These are phyloP conservation scores for Apiotrichum siamense DNA, from an alignment of 1,284 basidiomycete genomes.

Conservation along the genomic window DNA sequence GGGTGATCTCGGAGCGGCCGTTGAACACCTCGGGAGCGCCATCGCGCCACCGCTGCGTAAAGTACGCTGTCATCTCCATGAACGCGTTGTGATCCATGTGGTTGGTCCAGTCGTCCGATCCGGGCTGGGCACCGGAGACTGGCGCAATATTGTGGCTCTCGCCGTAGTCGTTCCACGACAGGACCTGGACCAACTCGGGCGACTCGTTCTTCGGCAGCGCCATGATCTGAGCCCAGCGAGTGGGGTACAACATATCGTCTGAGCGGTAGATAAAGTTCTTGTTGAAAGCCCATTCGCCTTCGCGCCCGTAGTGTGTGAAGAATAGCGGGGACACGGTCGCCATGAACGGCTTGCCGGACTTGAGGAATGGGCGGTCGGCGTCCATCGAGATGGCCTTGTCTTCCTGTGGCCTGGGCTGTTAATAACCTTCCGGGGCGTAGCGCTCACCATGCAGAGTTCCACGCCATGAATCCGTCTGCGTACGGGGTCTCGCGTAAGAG, in stretches of 20 bases:
- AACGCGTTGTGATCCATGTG: constrained; percentile 44
- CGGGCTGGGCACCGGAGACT: constrained; percentile 41
- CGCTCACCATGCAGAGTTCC: constrained; percentile 46
- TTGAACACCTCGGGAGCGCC: constrained; percentile 8
- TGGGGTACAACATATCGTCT: constrained; percentile 44
- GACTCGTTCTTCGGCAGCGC: constrained; percentile 15
- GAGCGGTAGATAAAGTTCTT: constrained; percentile 49
- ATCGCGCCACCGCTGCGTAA: constrained; percentile 30
- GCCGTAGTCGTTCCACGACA: constrained; percentile 49
- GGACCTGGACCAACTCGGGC: constrained; percentile 44
- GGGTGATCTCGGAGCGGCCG: constrained; percentile 12
- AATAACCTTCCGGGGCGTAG: background rate
- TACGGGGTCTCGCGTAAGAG: constrained; percentile 25
- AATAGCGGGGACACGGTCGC: constrained; percentile 59
- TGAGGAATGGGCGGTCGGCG: constrained; percentile 36
- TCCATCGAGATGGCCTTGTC: constrained; percentile 24
- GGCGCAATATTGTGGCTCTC: constrained; percentile 46
- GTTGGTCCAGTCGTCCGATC: constrained; percentile 40
- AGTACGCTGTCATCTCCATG: constrained; percentile 38
- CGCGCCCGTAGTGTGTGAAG: constrained; percentile 52
- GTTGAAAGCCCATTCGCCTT: constrained; percentile 43
- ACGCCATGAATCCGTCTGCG: constrained; percentile 41
- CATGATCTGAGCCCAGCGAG: constrained; percentile 39
- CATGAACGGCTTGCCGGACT: constrained; percentile 54
- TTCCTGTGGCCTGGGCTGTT: constrained; percentile 28